These are phyloP conservation scores for Apiospora hydei DNA, from an alignment of 2,329 filamentous ascomycete genomes.

Conservation along the genomic window DNA sequence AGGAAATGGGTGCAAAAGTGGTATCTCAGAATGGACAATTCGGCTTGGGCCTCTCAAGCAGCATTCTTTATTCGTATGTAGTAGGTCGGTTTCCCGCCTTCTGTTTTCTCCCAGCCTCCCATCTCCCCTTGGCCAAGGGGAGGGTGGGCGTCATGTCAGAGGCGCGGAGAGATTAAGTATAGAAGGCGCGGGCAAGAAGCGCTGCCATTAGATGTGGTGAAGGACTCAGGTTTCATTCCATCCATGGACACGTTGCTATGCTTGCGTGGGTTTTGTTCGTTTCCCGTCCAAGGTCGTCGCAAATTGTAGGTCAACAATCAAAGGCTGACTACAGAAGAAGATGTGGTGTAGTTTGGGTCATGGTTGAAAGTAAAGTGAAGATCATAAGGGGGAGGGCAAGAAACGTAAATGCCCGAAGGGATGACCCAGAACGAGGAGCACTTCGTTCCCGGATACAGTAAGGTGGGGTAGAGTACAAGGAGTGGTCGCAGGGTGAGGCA, in stretches of 20 bases:
- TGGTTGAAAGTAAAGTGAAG: conserved; percentile 5
- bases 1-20: conserved; percentile 22
- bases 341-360: conserved; percentile 10
- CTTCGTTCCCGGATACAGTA: not conserved
- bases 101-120: not conserved
- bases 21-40: conserved; percentile 24
- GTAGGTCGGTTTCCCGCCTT: not conserved
- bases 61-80: conserved; percentile 20
- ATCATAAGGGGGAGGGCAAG: conserved; percentile 7
- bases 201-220: conserved; percentile 5
- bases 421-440: not conserved
- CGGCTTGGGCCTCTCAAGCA: conserved; percentile 19
- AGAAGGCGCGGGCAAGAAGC: conserved; percentile 2
- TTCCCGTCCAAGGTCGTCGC: conserved; percentile 23
- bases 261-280: not conserved
- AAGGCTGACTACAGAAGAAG: conserved; percentile 6
- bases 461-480: not conserved
- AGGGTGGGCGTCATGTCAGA: not conserved
- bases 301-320: not conserved
- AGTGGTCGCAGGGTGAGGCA: not conserved
- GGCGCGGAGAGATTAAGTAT: conserved; percentile 9
- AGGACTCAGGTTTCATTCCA: conserved; percentile 1
- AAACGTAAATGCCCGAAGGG: conserved; percentile 7
- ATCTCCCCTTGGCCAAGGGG: not conserved
- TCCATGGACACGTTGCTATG: conserved; percentile 19